Evolutionary conservation across 768 basidiomycete genomes (phyloP), one percentile per base, ranked within the genome.

Genomic region (Podaxis pistillaris): DNA sequence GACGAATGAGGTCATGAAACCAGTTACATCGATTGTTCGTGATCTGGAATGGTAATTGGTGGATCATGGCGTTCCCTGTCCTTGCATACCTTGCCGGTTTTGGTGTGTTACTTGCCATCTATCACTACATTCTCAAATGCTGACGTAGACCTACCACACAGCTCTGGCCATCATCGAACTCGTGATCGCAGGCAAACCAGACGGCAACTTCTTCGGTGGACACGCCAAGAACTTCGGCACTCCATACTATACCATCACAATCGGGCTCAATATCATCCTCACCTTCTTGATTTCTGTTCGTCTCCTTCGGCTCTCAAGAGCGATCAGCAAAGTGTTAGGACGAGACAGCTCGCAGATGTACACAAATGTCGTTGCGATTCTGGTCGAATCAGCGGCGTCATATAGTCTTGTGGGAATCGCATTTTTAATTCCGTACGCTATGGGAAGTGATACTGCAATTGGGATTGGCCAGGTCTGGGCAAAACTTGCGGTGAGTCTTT

Each of bases 91-190:
- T 73, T 15, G 68, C 63, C 24, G 71, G 68, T n/a, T 68, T 75
- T 30, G 62, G 74, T 75, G 56, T 54, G 72, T 67, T 17, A n/a
- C n/a, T 17, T 8, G 2, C 30, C n/a, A 11, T 6, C 12, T 50
- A 37, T 36, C 44, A 54, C 2, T 46, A 46, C 54, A 3, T 5
- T 38, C n/a, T 11, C 11, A 13, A n/a, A 15, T 9, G 9, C 5
- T 40, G 37, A 56, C 19, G 8, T 33, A 1, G 9, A 28, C 11
- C 13, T 19, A 57, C n/a, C 12, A 47, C 19, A 17, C 41, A 82
- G 81, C 74, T 4, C 63, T 79, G 60, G 73, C 74, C n/a, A 73
- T 82, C 64, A 73, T 78, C n/a, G 69, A 75, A 30, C 69, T 82
- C 11, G 71, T 77, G 53, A 60, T 73, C 52, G 73, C 76, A 24